These are phyloP conservation scores for Cercis canadensis DNA, from an alignment of 306 rosid species.

Conservation along the genomic window DNA sequence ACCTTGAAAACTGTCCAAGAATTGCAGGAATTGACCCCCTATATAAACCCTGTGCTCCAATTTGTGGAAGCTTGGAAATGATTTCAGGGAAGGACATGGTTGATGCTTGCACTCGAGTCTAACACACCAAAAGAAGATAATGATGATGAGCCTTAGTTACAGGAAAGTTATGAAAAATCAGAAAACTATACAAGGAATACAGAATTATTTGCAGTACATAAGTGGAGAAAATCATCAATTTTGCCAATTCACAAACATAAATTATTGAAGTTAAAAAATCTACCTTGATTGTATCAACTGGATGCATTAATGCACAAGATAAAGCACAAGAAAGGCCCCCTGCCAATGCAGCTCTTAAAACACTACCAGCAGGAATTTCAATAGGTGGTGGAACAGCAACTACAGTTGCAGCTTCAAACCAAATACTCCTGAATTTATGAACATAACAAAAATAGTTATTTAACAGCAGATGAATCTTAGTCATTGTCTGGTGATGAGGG, in stretches of 20 bases:
- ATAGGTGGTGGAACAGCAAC: conserved; percentile 98
- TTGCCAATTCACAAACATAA: conserved; percentile 14
- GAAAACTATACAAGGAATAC: conserved; percentile 16
- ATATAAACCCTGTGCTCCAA: conserved; percentile 84
- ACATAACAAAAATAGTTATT: conserved; percentile 35
- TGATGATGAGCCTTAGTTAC: conserved; percentile 26
- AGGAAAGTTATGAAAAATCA: conserved; percentile 26
- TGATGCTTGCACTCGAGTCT: conserved; percentile 99
- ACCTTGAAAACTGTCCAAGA: conserved; percentile 99
- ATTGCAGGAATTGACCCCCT: conserved; percentile 98
- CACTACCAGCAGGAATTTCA: conserved; percentile 94
- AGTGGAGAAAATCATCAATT: conserved; percentile 12
- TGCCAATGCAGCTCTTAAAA: conserved; percentile 96
- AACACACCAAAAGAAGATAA: conserved; percentile 44
- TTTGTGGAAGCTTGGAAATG: conserved; percentile 93
- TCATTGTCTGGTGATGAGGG: conserved; percentile 14
- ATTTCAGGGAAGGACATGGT: conserved; percentile 87
- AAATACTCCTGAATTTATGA: conserved; percentile 77
- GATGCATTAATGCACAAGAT: conserved; percentile 89
- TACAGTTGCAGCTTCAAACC: conserved; percentile 99
- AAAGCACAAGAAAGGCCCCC: conserved; percentile 99
- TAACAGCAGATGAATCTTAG: conserved; percentile 28
- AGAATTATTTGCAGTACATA: conserved; percentile 19
- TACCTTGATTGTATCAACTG: conserved; percentile 95
- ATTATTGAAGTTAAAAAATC: conserved; percentile 32